Evolutionary conservation across 1,139 yeast species (phyloP).

Genomic region (Debaryomyces subglobosus): DNA sequence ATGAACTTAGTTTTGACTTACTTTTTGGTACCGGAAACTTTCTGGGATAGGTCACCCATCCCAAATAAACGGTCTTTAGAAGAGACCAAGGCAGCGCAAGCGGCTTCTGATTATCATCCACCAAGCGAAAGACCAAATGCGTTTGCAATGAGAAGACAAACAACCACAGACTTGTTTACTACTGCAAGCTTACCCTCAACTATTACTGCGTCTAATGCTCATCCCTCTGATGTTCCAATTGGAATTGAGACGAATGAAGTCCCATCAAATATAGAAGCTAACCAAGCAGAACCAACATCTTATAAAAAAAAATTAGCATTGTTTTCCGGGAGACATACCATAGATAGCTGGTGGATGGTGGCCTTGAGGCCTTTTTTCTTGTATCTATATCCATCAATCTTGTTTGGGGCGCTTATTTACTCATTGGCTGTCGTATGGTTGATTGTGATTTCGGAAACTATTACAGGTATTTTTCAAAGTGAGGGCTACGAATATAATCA

Average conservation of each 20-base stretch:
- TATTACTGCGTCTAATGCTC: conserved; percentile 11
- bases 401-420: conserved; percentile 57
- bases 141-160: conserved; percentile 29
- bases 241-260: conserved; percentile 19
- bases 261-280: neutral
- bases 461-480: conserved; percentile 50
- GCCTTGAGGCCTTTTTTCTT: conserved; percentile 58
- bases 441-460: conserved; percentile 61
- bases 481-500: conserved; percentile 51
- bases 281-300: conserved; percentile 10
- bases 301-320: conserved; percentile 27
- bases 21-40: conserved; percentile 66
- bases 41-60: conserved; percentile 61
- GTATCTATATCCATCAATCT: conserved; percentile 52
- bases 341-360: conserved; percentile 61
- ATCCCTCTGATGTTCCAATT: conserved; percentile 17
- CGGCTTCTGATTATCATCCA: conserved; percentile 32
- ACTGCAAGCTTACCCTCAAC: conserved; percentile 24
- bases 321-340: conserved; percentile 49
- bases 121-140: conserved; percentile 38
- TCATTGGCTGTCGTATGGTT: conserved; percentile 66
- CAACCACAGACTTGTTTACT: conserved; percentile 22
- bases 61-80: conserved; percentile 51
- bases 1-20: conserved; percentile 47
- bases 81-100: conserved; percentile 54